Percentiles rank a stretch among this genome's conserved stretches.
Evolutionary conservation across 2,329 filamentous ascomycete species (phyloP).

Genomic region (Aaosphaeria pasadenensis): DNA sequence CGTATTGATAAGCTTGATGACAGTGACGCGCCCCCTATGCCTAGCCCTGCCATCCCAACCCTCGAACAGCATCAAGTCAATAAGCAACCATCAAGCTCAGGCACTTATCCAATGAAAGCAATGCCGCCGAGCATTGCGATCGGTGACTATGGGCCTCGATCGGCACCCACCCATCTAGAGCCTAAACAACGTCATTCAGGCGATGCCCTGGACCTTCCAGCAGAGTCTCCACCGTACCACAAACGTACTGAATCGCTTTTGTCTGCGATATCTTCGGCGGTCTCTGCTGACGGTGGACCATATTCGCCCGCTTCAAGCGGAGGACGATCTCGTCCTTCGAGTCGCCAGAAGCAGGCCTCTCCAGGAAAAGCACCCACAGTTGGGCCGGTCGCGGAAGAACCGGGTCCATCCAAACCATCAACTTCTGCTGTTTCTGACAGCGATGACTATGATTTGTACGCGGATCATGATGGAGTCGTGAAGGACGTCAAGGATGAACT

Average conservation of each 20-base stretch:
- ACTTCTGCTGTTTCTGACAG: constrained; percentile 11
- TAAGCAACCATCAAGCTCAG: not conserved
- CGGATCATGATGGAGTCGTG: constrained; percentile 36
- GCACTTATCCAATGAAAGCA: too few species aligned
- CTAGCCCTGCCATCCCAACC: constrained; percentile 14
- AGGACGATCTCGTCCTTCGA: constrained; percentile 28
- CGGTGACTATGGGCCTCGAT: not conserved
- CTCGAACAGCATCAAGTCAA: constrained; percentile 9
- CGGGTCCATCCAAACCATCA: constrained; percentile 8
- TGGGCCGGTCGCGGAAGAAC: constrained; percentile 9
- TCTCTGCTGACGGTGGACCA: constrained; percentile 25
- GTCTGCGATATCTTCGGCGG: constrained; percentile 35
- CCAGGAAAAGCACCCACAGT: constrained; percentile 19
- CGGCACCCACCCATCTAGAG: not conserved
- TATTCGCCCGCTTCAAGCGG: constrained; percentile 27
- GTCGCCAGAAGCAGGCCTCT: constrained; percentile 15
- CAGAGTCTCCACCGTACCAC: not conserved
- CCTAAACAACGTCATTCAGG: too few species aligned
- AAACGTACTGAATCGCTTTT: constrained; percentile 32
- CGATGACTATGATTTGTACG: constrained; percentile 35
- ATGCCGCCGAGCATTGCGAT: not conserved
- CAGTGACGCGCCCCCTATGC: constrained; percentile 23
- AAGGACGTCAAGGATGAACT: constrained; percentile 29
- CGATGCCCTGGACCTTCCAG: not conserved
- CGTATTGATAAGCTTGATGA: constrained; percentile 13